Base-by-base conservation (phyloP, 2,329 filamentous ascomycete genomes). In the Apiospora pterosperma region DNA sequence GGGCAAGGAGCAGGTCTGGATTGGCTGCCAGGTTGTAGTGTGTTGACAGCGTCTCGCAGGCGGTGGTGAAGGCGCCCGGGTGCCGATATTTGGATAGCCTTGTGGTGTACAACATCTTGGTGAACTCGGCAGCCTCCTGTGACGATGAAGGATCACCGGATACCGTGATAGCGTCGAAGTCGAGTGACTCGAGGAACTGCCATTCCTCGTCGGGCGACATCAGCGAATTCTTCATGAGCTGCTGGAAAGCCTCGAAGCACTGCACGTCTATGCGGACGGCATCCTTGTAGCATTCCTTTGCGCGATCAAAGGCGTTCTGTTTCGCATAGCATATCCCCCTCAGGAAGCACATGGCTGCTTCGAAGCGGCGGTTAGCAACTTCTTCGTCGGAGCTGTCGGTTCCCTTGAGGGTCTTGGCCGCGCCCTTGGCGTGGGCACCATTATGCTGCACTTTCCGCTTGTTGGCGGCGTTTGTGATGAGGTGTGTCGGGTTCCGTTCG, bases 231-330 rank as follows among this genome's bases (percentile, higher is more conserved):
- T 93, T 93, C 89, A 98, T 97, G 63, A 99, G 86, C 80, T 98
- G 94, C 72, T 97, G 94, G 74, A 99, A 98, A 0, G 96, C 96
- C 78, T 99, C 96, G 75, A 97, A 98, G 79, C 96, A 99, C 77
- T 97, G 94, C 4, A 98, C 94, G 75, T 99, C 96, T 73, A 99
- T 97, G 67, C 92, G 89, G 58, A 98, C 93, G 2, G 96, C 96
- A 72, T 97, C 93, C 80, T 97, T 98, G 84, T 98, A 99, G 80
- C 96, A 98, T 73, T 98, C 94, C 77, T 97, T 97, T 62, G 96
- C 96, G 38, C 93, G 90, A 76, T 99, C 96, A 72, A 98, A 98
- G 31, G 95, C 92, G 77, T 98, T 99, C 76, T 97, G 92, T 78
- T 97, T 97, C 7, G 96, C 94, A 76, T 93, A 97, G 82, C 96